Evolutionary conservation across 1,284 basidiomycete species (phyloP), one percentile per base, ranked within the genome.

Genomic region (Irpex sp.): DNA sequence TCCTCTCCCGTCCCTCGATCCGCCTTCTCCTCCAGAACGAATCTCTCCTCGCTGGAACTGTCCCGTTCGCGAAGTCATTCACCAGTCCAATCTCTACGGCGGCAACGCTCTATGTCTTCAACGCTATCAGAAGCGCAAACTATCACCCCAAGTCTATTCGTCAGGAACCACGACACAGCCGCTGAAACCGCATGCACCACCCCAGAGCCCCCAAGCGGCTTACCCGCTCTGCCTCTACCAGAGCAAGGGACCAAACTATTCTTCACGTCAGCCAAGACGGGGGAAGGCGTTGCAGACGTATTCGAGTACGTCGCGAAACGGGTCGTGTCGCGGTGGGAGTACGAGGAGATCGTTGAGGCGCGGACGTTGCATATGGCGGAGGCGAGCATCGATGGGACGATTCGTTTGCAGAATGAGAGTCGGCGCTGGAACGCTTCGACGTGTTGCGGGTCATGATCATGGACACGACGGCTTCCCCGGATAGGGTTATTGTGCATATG

Each of bases 221-320:
- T 61, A 59, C 66, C 59, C 73, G 33, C 73, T 72, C 56, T 58
- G 55, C 66, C 61, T 59, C 53, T 72, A 8, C 76, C 76, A 7
- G 81, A 84, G 50, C 77, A 72, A 1, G 82, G 87, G 1, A 86
- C 88, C 0, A 82, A 79, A 67, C 74, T 90, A 5, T 90, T 92
- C 73, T 86, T 89, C 70, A 84, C 89, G 6, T 89, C 87, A 0
- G 90, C 90, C 3, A 89, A 89, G 73, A 90, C 87, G 9, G 89
- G 90, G 0, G 79, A 82, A 56, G 86, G 87, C n/a, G 87, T 92
- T 0, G 62, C 71, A 1, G 84, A 86, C 1, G 84, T 90, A 15
- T 92, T 92, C 69, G 86, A 85, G 69, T 90, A 90, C 67, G 77
- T 92, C 57, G 86, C 84, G 4, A 69, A 74, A 55, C 77, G 89